Conservation (phyloP, 495 filamentous ascomycete species). For the Hypoxylon perforatum region DNA sequence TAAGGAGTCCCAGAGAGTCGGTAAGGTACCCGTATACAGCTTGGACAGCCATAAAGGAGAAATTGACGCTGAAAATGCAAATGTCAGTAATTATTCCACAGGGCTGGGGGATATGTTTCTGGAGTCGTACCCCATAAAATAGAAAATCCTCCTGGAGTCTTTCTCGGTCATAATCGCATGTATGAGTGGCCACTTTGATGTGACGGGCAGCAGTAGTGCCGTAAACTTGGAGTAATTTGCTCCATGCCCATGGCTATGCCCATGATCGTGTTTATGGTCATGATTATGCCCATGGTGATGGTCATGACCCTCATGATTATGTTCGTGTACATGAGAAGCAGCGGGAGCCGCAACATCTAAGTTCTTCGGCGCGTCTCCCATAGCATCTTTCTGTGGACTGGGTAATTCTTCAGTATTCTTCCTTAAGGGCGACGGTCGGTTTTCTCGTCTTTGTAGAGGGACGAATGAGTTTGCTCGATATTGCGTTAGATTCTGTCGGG, state of each 20-base stretch:
- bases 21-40: slow-evolving; percentile 92
- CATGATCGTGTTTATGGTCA: slow-evolving; percentile 30
- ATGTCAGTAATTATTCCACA: slow-evolving; percentile 4
- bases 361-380: slow-evolving; percentile 11
- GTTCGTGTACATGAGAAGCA: slow-evolving; percentile 39
- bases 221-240: slow-evolving; percentile 67
- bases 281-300: slow-evolving; percentile 36
- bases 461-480: slow-evolving; percentile 48
- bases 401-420: slow-evolving; percentile 32
- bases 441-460: slow-evolving; percentile 48
- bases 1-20: slow-evolving; percentile 91
- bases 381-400: slow-evolving; percentile 22
- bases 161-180: slow-evolving; percentile 89
- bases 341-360: slow-evolving; percentile 21
- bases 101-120: background rate
- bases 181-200: slow-evolving; percentile 77
- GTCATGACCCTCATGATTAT: slow-evolving; percentile 33
- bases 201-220: slow-evolving; percentile 70
- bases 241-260: slow-evolving; percentile 46
- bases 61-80: slow-evolving; percentile 76
- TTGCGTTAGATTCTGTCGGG: slow-evolving; percentile 47
- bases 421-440: slow-evolving; percentile 48
- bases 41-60: slow-evolving; percentile 94
- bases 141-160: slow-evolving; percentile 95
- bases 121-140: slow-evolving; percentile 84